Evolutionary conservation across 1,284 basidiomycete genomes (phyloP), one percentile per base, ranked within the genome.

Genomic region (Sphaerobolus stellatus): DNA sequence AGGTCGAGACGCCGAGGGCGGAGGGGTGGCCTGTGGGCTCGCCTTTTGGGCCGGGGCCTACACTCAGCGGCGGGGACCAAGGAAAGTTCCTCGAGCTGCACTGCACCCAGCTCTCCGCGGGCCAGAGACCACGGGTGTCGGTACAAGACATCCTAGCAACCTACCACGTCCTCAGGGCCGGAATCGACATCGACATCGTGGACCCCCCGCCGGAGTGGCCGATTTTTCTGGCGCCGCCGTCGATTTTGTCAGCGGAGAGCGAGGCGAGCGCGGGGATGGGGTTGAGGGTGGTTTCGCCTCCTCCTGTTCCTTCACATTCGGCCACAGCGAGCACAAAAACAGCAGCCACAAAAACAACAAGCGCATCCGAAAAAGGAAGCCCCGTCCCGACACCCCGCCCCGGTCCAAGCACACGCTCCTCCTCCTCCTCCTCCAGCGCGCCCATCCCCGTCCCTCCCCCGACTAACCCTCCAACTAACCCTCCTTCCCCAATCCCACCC

Each of bases 61-160:
- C n/a, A 7, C 24, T n/a, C 18, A 28, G 46, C 7, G 24, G 20
- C 16, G 25, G 45, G 9, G 52, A 54, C n/a, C n/a, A 41, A 14
- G 31, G 14, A 4, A 14, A 22, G 5, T 18, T 29, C 9, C 16
- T 28, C 5, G 41, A 52, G n/a, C 20, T 22, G 8, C 43, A 50
- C 58, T 44, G 59, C 62, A 50, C 55, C 48, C 24, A 63, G 62
- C 25, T 38, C 58, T 43, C 62, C 61, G 48, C 57, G 36, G 59
- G 58, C 7, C 60, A 44, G 18, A 60, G 62, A 40, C 67, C 66
- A 18, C 77, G 75, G 29, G 72, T 89, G 48, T 88, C 86, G 2
- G 70, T 90, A n/a, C 78, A 83, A 61, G 81, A 84, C 55, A 88
- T 90, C 81, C 76, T 88, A 49, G 72, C 79, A 27, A 82, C 81